Percentiles rank a stretch among this genome's conserved stretches.
phyloP scores from a whole-genome alignment of 1,284 basidiomycete genomes.

The Dichomitus squalens region DNA sequence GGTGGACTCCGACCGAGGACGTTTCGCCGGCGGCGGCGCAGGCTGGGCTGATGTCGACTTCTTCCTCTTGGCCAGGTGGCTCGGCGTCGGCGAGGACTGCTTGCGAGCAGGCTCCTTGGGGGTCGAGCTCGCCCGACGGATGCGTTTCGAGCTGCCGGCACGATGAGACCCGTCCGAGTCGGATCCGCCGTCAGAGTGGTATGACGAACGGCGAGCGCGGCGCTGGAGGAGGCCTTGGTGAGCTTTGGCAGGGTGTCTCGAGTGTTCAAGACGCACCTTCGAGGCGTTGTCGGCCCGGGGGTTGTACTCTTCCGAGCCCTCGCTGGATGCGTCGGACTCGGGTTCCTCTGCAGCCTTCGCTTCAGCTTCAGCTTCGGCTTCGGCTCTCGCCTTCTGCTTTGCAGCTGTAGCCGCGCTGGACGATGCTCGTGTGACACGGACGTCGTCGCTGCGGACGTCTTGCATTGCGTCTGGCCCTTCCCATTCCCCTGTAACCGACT shows the following conservation, averaged over 20 bases:
- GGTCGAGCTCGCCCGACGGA: constrained; percentile 20
- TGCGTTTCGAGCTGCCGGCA: constrained; percentile 20
- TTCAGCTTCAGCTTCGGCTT: constrained; percentile 15
- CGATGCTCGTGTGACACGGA: neutral
- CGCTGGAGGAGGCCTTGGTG: constrained; percentile 6
- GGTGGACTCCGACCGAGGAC: constrained; percentile 41
- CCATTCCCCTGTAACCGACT: constrained; percentile 61
- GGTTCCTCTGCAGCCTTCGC: constrained; percentile 10
- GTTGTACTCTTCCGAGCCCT: constrained; percentile 72
- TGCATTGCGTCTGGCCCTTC: constrained; percentile 63
- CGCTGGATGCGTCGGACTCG: constrained; percentile 50
- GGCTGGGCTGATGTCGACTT: constrained; percentile 35
- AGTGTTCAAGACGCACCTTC: constrained; percentile 45
- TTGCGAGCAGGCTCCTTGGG: constrained; percentile 16
- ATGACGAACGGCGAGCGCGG: constrained; percentile 31
- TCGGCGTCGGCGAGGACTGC: constrained; percentile 28
- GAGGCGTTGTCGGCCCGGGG: constrained; percentile 42
- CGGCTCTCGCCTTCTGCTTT: constrained; percentile 20
- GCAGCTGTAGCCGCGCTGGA: constrained; percentile 10
- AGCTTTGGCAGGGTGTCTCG: neutral
- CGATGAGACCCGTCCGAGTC: constrained; percentile 32
- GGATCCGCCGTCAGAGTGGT: constrained; percentile 47
- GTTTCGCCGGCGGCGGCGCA: constrained; percentile 35
- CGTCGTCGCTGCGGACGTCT: constrained; percentile 30
- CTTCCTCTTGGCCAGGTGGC: constrained; percentile 44